Percentiles rank a stretch among this genome's conserved stretches.
phyloP scores from a whole-genome alignment of 1,139 yeast species.

The Taphrina sp. region DNA sequence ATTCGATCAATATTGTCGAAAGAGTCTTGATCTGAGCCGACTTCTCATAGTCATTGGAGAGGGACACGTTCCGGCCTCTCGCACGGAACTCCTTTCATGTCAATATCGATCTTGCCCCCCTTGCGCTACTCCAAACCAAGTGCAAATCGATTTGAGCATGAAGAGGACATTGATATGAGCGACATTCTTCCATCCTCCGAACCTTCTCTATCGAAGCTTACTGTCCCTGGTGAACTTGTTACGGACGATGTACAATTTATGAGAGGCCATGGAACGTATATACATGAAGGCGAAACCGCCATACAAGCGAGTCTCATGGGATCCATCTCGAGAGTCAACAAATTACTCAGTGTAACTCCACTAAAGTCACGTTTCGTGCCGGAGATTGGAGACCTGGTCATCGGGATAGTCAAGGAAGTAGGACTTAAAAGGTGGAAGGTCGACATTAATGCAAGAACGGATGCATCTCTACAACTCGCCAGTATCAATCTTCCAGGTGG shows the following conservation, averaged over 20 bases:
- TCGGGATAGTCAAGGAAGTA: constrained; percentile 92
- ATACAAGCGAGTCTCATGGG: constrained; percentile 95
- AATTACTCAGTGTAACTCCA: constrained; percentile 80
- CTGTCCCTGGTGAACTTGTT: constrained; percentile 95
- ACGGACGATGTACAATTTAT: constrained; percentile 97
- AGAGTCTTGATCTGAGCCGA: too few relatives aligned
- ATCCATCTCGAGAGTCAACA: constrained; percentile 77
- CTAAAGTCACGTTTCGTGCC: constrained; percentile 69
- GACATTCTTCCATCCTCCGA: constrained; percentile 35
- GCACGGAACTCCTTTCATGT: too few relatives aligned
- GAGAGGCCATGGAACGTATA: constrained; percentile 98
- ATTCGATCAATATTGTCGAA: too few relatives aligned
- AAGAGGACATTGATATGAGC: constrained; percentile 53
- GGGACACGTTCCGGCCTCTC: too few relatives aligned
- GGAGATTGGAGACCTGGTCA: constrained; percentile 93
- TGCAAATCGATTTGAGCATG: neutral
- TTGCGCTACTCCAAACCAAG: constrained; percentile 10
- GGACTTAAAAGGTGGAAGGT: constrained; percentile 95
- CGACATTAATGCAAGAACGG: constrained; percentile 90
- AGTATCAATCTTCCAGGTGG: constrained; percentile 98
- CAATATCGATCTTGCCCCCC: constrained; percentile 9
- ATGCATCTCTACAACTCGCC: constrained; percentile 88
- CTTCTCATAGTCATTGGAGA: too few relatives aligned
- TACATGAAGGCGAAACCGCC: constrained; percentile 52
- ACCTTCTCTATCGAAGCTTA: constrained; percentile 45